These are phyloP conservation scores for Tolypocladium sp. DNA, from an alignment of 2,329 filamentous ascomycete genomes.

Conservation along the genomic window DNA sequence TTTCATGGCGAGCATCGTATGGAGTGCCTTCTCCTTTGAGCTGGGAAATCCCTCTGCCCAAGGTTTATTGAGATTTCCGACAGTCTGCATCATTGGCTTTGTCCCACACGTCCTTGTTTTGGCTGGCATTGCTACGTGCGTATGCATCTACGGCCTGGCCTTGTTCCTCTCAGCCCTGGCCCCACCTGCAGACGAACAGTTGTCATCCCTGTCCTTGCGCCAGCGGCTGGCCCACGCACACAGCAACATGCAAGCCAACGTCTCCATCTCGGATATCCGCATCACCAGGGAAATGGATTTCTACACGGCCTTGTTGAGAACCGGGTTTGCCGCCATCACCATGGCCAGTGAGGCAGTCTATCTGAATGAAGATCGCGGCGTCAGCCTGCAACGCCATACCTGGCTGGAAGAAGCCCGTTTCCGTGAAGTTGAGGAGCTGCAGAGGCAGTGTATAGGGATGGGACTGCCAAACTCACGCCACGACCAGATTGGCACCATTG, in stretches of 20 bases:
- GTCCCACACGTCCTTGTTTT: constrained; percentile 89
- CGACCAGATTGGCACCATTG: constrained; percentile 44
- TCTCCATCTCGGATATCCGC: constrained; percentile 71
- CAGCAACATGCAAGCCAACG: constrained; percentile 84
- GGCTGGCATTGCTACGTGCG: constrained; percentile 66
- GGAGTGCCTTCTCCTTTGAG: constrained; percentile 59
- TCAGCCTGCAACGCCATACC: constrained; percentile 67
- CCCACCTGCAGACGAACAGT: constrained; percentile 16
- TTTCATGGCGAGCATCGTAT: constrained; percentile 79
- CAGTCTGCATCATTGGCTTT: constrained; percentile 90
- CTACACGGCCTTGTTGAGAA: constrained; percentile 79
- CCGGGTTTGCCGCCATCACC: constrained; percentile 81
- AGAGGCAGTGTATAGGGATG: constrained; percentile 40
- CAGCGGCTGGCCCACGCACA: constrained; percentile 65
- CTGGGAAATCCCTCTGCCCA: constrained; percentile 49
- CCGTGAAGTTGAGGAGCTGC: constrained; percentile 60
- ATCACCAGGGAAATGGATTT: constrained; percentile 89
- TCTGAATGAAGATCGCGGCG: constrained; percentile 74
- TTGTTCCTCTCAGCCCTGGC: constrained; percentile 59
- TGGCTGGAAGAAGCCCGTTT: constrained; percentile 89
- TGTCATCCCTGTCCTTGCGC: constrained; percentile 30
- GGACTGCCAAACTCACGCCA: constrained; percentile 37
- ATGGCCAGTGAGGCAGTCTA: constrained; percentile 95
- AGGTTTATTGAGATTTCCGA: constrained; percentile 78
- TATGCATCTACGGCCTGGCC: constrained; percentile 68